Evolutionary conservation across 768 basidiomycete species (phyloP).

Genomic region (Leccinum broughii): DNA sequence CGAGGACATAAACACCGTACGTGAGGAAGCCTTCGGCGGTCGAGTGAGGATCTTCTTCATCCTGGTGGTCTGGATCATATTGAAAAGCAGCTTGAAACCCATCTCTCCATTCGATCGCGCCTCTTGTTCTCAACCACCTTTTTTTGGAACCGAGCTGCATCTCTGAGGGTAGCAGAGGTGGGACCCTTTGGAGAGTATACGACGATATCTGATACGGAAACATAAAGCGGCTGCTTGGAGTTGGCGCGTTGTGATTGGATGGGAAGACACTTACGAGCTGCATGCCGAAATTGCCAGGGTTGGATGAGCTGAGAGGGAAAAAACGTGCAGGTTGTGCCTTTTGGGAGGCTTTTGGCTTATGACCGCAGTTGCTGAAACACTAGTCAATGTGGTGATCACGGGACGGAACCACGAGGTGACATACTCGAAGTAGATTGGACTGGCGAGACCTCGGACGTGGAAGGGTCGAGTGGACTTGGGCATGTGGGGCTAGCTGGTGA

Average conservation of each 20-base stretch:
- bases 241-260: conserved; percentile 3
- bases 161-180: conserved; percentile 50
- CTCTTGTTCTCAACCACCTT: conserved; percentile 61
- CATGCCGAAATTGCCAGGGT: conserved; percentile 76
- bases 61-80: conserved; percentile 1
- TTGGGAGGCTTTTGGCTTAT: conserved; percentile 11
- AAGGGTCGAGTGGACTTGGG: not conserved
- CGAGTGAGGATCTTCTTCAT: conserved; percentile 22
- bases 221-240: conserved; percentile 69
- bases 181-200: conserved; percentile 77
- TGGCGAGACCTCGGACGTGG: conserved; percentile 4
- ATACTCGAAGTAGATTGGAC: conserved; percentile 6
- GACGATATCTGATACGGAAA: conserved; percentile 86
- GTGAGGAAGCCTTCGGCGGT: conserved; percentile 31
- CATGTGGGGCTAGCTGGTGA: conserved; percentile 25
- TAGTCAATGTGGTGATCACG: conserved; percentile 1
- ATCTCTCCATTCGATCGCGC: conserved; percentile 42
- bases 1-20: conserved; percentile 33
- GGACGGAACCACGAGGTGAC: not conserved
- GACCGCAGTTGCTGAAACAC: conserved; percentile 11
- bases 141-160: conserved; percentile 62
- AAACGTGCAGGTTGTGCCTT: conserved; percentile 48
- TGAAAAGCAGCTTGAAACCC: conserved; percentile 22
- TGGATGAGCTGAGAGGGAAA: conserved; percentile 47
- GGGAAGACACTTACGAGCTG: conserved; percentile 65